These are phyloP conservation scores for Santalum album DNA, from an alignment of 164 flowering plant genomes.

Conservation along the genomic window DNA sequence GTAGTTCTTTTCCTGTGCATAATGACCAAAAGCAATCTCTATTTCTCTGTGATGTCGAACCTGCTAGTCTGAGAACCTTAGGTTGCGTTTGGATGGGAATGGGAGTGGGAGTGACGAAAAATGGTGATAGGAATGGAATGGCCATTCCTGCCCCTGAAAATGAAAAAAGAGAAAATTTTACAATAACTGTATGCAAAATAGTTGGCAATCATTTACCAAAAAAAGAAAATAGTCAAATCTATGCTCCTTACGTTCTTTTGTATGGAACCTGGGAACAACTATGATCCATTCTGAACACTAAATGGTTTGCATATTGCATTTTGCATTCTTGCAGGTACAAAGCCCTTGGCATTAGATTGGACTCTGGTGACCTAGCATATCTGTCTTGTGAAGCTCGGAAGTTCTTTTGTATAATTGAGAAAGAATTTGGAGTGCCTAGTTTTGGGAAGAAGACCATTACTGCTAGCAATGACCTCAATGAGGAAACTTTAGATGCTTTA, in stretches of 20 bases:
- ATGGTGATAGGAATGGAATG: too few species aligned
- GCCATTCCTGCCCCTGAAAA: too few species aligned
- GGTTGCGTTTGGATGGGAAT: too few species aligned
- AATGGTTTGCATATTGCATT: slow-evolving; percentile 2
- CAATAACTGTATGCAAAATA: not conserved
- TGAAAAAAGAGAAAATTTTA: too few species aligned
- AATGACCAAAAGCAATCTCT: too few species aligned
- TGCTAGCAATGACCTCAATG: slow-evolving; percentile 98
- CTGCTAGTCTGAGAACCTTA: too few species aligned
- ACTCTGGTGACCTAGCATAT: slow-evolving; percentile 97
- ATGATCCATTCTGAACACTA: not conserved
- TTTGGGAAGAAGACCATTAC: slow-evolving; percentile 76
- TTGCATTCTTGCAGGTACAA: slow-evolving; percentile 78
- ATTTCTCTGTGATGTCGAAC: too few species aligned
- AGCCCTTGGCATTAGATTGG: slow-evolving; percentile 88
- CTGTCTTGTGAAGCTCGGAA: slow-evolving; percentile 75
- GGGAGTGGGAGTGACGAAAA: too few species aligned
- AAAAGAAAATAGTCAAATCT: too few species aligned
- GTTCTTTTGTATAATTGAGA: slow-evolving; percentile 65
- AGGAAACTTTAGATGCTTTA: slow-evolving; percentile 95
- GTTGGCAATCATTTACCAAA: too few species aligned
- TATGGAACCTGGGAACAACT: not conserved
- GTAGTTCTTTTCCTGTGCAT: too few species aligned
- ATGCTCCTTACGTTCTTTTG: not conserved
- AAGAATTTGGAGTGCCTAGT: slow-evolving; percentile 64